Evolutionary conservation across 2,329 filamentous ascomycete species (phyloP), one percentile per base, ranked within the genome.

Genomic region (Aspergillus pseudoterreus): DNA sequence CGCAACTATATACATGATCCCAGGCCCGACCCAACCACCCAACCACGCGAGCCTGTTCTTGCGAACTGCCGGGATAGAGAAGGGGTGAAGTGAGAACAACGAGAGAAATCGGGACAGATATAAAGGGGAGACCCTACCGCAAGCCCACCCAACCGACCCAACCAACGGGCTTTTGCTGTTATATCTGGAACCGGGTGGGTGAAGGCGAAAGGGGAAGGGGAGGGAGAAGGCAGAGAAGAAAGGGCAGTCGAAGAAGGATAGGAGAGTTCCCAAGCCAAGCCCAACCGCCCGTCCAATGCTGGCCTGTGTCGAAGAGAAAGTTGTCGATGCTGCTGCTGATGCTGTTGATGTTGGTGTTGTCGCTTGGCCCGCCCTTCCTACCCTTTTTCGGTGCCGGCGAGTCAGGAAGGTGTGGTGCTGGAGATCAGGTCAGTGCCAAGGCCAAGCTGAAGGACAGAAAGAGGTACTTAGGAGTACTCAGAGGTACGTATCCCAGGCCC

Each of bases 11-110:
- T 24, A 43, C 17, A 44, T 35, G 45, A 35, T 27, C 51, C 51
- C 51, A 53, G 47, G 47, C 51, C 51, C 47, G 24, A 47, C 51
- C 51, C 51, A 50, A 47, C 47, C 44, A 51, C 49, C 49, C 47
- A 49, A 43, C 47, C 47, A 49, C 9, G 9, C 21, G 30, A 38
- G 22, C 38, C 27, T 36, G 43, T 32, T 32, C 27, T 30, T 30
- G 27, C 27, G 27, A 30, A 32, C 12, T 32, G 22, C 43, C 17
- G 15, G 15, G 12, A 30, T 24, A 17, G 14, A 44, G 24, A 17
- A 32, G 10, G 43, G 12, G 35, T n/a, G 43, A 8, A 30, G 43
- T 30, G 14, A 33, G 15, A 32, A 33, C 21, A 43, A n/a, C 15
- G 21, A 12, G 19, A 27, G 17, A 24, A 43, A 11, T 21, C 17